Evolutionary conservation across 2,329 filamentous ascomycete species (phyloP).

Genomic region (Rosellinia necatrix): DNA sequence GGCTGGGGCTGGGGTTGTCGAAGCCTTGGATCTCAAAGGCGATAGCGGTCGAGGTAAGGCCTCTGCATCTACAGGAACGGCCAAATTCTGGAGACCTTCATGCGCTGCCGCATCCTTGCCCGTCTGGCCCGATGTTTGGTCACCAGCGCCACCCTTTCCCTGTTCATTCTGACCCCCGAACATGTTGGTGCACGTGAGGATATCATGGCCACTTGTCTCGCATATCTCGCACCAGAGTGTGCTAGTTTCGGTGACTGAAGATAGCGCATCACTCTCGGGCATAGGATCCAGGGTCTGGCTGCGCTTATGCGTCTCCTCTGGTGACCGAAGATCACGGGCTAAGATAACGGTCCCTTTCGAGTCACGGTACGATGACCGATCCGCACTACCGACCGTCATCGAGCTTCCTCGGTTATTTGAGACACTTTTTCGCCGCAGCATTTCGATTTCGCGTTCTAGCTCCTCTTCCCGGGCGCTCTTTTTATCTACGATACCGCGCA

Average conservation of each 20-base stretch:
- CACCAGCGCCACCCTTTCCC: constrained; percentile 28
- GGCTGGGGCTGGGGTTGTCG: constrained; percentile 45
- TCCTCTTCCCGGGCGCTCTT: constrained; percentile 81
- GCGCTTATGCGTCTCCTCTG: constrained; percentile 55
- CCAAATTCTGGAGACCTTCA: constrained; percentile 47
- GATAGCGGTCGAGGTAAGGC: constrained; percentile 61
- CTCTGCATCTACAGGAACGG: constrained; percentile 48
- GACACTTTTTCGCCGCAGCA: constrained; percentile 56
- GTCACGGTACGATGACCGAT: constrained; percentile 65
- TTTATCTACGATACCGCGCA: constrained; percentile 72
- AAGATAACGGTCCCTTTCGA: constrained; percentile 69
- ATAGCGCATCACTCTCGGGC: constrained; percentile 72
- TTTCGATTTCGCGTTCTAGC: constrained; percentile 79
- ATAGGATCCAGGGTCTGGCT: constrained; percentile 67
- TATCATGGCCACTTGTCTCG: constrained; percentile 89
- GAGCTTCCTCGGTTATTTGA: constrained; percentile 56
- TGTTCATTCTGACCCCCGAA: constrained; percentile 57
- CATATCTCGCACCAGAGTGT: constrained; percentile 94
- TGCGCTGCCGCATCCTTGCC: constrained; percentile 45
- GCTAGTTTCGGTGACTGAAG: constrained; percentile 72
- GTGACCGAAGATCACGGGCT: constrained; percentile 55
- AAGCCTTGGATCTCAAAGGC: constrained; percentile 53
- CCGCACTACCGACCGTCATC: constrained; percentile 53
- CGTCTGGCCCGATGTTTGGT: constrained; percentile 32
- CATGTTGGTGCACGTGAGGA: constrained; percentile 92